A percentile compares a stretch with the other conserved stretches of the same genome.
Conservation (phyloP, 768 basidiomycete species). For the Astraeus odoratus region DNA sequence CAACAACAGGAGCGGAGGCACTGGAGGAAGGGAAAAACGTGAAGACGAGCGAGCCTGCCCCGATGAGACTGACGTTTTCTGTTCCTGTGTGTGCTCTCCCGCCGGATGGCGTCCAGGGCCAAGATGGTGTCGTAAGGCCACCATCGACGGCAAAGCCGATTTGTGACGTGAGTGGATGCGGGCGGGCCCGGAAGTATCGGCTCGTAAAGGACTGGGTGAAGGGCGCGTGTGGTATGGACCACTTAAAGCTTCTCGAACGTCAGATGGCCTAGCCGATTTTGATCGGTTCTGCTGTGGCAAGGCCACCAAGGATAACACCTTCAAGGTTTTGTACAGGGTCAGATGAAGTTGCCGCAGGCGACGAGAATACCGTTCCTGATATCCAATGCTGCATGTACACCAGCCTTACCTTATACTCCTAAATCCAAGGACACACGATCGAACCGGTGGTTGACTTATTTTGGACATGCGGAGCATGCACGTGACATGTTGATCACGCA, state of each 20-base stretch:
- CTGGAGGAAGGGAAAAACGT: background rate
- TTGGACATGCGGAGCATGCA: no score
- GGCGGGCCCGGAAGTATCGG: conserved; percentile 51
- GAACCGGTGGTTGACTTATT: no score
- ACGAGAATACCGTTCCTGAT: no score
- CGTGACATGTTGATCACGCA: no score
- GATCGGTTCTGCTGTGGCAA: background rate
- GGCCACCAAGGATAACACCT: background rate
- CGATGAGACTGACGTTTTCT: conserved; percentile 47
- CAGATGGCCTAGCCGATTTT: conserved; percentile 3
- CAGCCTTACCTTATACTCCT: no score
- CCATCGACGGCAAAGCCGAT: conserved; percentile 10
- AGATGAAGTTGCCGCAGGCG: no score
- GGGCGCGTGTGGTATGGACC: conserved; percentile 58
- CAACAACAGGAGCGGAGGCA: background rate
- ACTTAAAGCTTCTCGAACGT: conserved; percentile 52
- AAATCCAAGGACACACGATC: no score
- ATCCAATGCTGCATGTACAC: no score
- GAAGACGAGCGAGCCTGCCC: conserved; percentile 5
- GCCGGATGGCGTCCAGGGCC: conserved; percentile 9
- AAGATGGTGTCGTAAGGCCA: conserved; percentile 8
- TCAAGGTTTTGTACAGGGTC: background rate
- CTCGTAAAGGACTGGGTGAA: conserved; percentile 54
- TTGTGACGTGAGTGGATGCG: conserved; percentile 59
- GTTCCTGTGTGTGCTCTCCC: conserved; percentile 36